A percentile compares a stretch with the other conserved stretches of the same genome.
Evolutionary conservation across 495 filamentous ascomycete genomes (phyloP).

Genomic region (Viridothelium virens): DNA sequence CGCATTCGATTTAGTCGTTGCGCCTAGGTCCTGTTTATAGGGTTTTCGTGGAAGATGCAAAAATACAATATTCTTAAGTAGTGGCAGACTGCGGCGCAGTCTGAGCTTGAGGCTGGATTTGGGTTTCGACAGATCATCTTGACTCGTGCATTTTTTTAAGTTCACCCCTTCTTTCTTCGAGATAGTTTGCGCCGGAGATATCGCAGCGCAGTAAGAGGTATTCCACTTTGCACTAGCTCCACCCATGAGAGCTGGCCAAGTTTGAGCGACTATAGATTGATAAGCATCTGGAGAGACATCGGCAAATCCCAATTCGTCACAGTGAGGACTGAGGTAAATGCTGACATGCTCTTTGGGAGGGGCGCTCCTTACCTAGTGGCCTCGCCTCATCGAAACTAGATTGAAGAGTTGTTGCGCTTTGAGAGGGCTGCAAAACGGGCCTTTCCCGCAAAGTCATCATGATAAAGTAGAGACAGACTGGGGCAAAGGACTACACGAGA

Average conservation of each 20-base stretch:
- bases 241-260: background rate
- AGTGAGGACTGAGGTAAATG: background rate
- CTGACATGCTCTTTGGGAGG: background rate
- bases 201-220: background rate
- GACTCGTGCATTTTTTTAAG: background rate
- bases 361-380: no score
- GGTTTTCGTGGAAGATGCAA: background rate
- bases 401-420: background rate
- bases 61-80: background rate
- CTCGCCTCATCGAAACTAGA: background rate
- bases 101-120: background rate
- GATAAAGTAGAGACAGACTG: conserved; percentile 3
- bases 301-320: background rate
- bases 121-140: background rate
- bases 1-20: no score
- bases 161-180: background rate
- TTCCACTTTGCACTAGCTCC: background rate
- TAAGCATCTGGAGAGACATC: background rate
- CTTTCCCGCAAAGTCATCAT: conserved; percentile 11
- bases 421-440: background rate
- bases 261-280: background rate
- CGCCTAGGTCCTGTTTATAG: background rate
- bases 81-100: background rate
- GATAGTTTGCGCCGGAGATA: background rate
- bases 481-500: background rate